Percentiles rank a stretch among this genome's conserved stretches.
Evolutionary conservation across 768 basidiomycete species (phyloP).

Genomic region (Russula dissimulans): DNA sequence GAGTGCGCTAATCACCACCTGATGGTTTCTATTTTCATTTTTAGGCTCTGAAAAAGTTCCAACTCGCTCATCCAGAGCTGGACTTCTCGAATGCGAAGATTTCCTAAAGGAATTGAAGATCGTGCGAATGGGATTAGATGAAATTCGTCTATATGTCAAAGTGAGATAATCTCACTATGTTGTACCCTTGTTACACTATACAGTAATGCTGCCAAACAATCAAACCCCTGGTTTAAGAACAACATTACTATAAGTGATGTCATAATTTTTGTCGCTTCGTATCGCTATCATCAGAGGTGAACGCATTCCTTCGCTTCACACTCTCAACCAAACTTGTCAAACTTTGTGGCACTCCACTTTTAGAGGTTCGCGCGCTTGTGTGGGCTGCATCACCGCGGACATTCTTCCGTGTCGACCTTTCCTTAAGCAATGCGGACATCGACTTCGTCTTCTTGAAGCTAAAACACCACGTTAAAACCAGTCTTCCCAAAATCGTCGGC

Average conservation of each 20-base stretch:
- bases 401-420: slow-evolving; percentile 57
- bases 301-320: slow-evolving; percentile 68
- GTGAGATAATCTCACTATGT: not conserved
- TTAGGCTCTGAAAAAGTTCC: slow-evolving; percentile 82
- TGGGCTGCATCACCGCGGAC: not conserved
- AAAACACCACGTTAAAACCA: slow-evolving; percentile 4
- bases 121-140: not conserved
- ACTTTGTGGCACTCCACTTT: slow-evolving; percentile 21
- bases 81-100: slow-evolving; percentile 92
- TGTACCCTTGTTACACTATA: not conserved
- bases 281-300: slow-evolving; percentile 20
- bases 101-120: slow-evolving; percentile 34
- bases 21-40: not conserved
- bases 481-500: not conserved
- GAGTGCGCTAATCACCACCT: not conserved
- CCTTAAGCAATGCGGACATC: slow-evolving; percentile 79
- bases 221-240: not conserved
- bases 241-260: not conserved
- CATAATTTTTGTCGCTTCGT: slow-evolving; percentile 30
- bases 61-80: slow-evolving; percentile 83
- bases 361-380: not conserved
- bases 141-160: not conserved
- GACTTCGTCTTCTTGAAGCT: slow-evolving; percentile 92
- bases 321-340: slow-evolving; percentile 72
- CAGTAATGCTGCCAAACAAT: not conserved